phyloP scores from a whole-genome alignment of 2,329 filamentous ascomycete genomes.

The Mycosphaerelloides madeirae region DNA sequence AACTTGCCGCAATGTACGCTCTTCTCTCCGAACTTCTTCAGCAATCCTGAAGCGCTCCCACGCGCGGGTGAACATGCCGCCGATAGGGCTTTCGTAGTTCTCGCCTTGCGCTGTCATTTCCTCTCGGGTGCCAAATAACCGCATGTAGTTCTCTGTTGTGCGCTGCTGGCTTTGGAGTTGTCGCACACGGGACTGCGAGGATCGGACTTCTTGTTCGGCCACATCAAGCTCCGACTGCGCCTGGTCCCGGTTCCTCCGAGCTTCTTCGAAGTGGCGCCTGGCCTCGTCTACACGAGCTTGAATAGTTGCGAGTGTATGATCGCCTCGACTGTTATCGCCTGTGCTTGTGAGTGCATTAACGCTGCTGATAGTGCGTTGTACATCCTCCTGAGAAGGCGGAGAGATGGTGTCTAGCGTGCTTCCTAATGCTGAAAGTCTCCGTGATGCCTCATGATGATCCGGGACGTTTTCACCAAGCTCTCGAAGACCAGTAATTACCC shows the following conservation, averaged over 20 bases:
- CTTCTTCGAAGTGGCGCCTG: slow-evolving; percentile 28
- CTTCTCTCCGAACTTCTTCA: slow-evolving; percentile 35
- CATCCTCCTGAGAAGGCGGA: slow-evolving; percentile 19
- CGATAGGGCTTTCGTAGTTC: slow-evolving; percentile 46
- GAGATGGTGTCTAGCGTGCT: slow-evolving; percentile 28
- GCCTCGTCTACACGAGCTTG: slow-evolving; percentile 31
- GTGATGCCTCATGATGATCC: slow-evolving; percentile 28
- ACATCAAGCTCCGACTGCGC: slow-evolving; percentile 31
- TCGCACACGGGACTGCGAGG: slow-evolving; percentile 28
- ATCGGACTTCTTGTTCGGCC: slow-evolving; percentile 31
- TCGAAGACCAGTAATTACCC: slow-evolving; percentile 33
- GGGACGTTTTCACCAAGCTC: slow-evolving; percentile 34
- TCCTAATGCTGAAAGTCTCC: slow-evolving; percentile 26
- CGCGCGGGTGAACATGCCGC: slow-evolving; percentile 44
- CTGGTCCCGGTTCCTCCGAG: slow-evolving; percentile 30
- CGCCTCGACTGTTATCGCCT: slow-evolving; percentile 14
- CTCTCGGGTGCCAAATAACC: slow-evolving; percentile 45
- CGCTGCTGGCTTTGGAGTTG: slow-evolving; percentile 33
- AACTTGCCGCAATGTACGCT: slow-evolving; percentile 30
- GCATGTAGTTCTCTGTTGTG: slow-evolving; percentile 35
- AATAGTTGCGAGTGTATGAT: slow-evolving; percentile 23
- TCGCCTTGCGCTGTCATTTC: slow-evolving; percentile 43
- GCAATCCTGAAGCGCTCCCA: slow-evolving; percentile 41
- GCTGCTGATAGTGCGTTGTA: slow-evolving; percentile 21
- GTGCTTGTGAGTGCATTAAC: slow-evolving; percentile 18